Evolutionary conservation across 441 rosid genomes (phyloP).

Genomic region (Pelargonium fulgidum): DNA sequence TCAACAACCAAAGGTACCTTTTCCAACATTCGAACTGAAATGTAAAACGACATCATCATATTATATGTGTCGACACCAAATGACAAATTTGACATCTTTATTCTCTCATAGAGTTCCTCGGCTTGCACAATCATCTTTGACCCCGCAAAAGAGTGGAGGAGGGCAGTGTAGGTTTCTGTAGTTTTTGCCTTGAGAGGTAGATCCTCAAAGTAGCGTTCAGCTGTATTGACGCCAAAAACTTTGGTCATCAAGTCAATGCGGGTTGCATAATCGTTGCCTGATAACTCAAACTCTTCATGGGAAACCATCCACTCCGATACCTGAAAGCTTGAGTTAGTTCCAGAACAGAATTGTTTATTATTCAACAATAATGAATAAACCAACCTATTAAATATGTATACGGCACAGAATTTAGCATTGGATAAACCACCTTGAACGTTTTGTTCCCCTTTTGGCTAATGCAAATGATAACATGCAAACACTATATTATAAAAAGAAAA

Average conservation of each 20-base stretch:
- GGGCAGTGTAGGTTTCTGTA: slow-evolving; percentile 74
- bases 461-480: too few relatives aligned
- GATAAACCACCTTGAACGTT: too few relatives aligned
- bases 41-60: slow-evolving; percentile 88
- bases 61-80: slow-evolving; percentile 66
- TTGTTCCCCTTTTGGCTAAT: too few relatives aligned
- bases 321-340: slow-evolving; percentile 34
- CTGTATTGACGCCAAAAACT: slow-evolving; percentile 85
- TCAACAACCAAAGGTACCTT: slow-evolving; percentile 53
- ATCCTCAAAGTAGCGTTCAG: slow-evolving; percentile 78
- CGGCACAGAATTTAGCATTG: too few relatives aligned
- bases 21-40: slow-evolving; percentile 74
- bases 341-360: background rate
- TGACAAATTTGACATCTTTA: slow-evolving; percentile 40
- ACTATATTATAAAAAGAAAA: too few relatives aligned
- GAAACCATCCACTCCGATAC: slow-evolving; percentile 76
- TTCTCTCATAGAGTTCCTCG: slow-evolving; percentile 48
- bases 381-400: too few relatives aligned
- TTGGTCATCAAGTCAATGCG: slow-evolving; percentile 75
- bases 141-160: slow-evolving; percentile 73
- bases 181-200: slow-evolving; percentile 49
- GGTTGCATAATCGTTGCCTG: slow-evolving; percentile 58
- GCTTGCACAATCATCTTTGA: slow-evolving; percentile 59
- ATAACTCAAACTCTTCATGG: slow-evolving; percentile 43
- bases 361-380: background rate